phyloP scores from a whole-genome alignment of 441 rosid genomes.

The Flueggea neowawraea region DNA sequence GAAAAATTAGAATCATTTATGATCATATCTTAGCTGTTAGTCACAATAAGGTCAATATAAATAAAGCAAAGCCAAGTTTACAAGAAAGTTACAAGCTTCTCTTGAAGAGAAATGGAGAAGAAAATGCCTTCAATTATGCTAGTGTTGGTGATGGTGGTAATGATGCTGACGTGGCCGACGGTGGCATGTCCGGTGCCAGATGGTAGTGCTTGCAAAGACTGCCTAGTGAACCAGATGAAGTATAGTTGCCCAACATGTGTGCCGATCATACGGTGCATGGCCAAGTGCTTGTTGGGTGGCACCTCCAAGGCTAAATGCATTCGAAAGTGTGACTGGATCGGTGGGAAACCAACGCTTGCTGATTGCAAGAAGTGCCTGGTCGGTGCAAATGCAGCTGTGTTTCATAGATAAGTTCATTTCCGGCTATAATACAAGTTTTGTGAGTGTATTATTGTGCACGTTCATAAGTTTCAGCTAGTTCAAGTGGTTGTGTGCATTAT shows the following conservation, averaged over 20 bases:
- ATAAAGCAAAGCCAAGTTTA: no score
- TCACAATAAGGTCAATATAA: no score
- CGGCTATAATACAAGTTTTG: no score
- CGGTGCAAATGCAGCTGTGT: conserved; percentile 71
- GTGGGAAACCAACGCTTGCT: conserved; percentile 42
- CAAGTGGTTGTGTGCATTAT: no score
- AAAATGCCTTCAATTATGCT: no score
- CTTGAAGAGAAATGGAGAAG: no score
- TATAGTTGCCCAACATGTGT: conserved; percentile 56
- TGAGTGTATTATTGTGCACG: no score
- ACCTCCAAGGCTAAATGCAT: conserved; percentile 36
- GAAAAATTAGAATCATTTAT: no score
- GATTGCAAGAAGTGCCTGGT: conserved; percentile 71
- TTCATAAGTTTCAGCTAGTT: no score
- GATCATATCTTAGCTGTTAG: no score
- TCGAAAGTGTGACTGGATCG: conserved; percentile 48
- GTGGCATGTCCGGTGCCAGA: conserved; percentile 15
- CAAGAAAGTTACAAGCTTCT: no score
- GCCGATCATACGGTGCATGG: conserved; percentile 71
- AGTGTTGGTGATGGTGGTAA: not conserved
- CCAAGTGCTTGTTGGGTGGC: conserved; percentile 80
- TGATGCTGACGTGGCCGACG: conserved; percentile 13
- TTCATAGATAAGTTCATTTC: conserved; percentile 1
- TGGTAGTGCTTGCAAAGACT: conserved; percentile 43
- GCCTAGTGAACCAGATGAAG: conserved; percentile 56